These are phyloP conservation scores for Athelia sp. DNA, from an alignment of 1,284 basidiomycete species.

Conservation along the genomic window DNA sequence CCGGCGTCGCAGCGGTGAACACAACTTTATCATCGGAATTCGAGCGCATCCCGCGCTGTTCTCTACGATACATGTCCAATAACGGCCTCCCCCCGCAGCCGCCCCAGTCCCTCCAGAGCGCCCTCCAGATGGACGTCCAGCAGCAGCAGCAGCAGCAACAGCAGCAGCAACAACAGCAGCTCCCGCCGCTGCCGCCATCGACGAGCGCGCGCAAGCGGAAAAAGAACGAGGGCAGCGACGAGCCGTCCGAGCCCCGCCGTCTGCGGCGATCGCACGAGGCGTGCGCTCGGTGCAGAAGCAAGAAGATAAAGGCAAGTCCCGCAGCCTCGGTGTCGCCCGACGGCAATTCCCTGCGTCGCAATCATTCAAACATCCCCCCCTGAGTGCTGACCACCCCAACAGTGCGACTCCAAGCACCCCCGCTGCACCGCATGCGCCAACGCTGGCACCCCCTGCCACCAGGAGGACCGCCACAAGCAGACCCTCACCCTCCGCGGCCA, in stretches of 20 bases:
- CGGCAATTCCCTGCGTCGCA: constrained; percentile 78
- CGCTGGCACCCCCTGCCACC: constrained; percentile 71
- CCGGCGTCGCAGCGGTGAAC: background rate
- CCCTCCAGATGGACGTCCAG: constrained; percentile 59
- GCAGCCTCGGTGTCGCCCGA: constrained; percentile 45
- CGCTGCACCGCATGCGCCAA: constrained; percentile 77
- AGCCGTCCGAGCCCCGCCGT: constrained; percentile 66
- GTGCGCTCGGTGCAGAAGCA: constrained; percentile 83
- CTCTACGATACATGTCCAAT: constrained; percentile 8
- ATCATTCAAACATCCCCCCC: no score
- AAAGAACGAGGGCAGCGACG: constrained; percentile 49
- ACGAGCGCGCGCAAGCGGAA: constrained; percentile 38
- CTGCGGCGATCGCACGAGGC: constrained; percentile 82
- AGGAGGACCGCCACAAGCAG: constrained; percentile 80
- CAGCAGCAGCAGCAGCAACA: constrained; percentile 40
- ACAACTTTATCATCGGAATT: background rate
- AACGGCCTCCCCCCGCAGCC: constrained; percentile 1
- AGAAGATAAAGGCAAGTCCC: constrained; percentile 91
- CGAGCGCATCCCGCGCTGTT: background rate
- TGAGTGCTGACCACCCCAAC: constrained; percentile 19
- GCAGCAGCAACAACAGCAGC: background rate
- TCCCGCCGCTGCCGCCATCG: constrained; percentile 24
- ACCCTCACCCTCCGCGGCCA: constrained; percentile 77
- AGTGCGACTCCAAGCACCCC: constrained; percentile 87
- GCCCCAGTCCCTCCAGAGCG: constrained; percentile 49